Evolutionary conservation across 768 basidiomycete genomes (phyloP).

Genomic region (Psilocybe subaeruginosa): DNA sequence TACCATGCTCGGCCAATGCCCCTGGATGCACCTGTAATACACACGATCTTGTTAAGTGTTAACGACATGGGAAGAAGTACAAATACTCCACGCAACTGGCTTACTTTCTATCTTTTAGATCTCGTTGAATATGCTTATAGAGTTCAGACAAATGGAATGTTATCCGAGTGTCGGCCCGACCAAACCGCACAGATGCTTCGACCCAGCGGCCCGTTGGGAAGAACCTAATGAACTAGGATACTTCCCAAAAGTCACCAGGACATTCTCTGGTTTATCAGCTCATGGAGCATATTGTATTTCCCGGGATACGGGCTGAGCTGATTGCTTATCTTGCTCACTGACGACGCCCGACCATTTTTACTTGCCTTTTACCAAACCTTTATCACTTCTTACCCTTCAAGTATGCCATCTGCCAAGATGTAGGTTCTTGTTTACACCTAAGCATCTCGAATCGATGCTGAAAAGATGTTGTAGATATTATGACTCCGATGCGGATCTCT

Average conservation of each 20-base stretch:
- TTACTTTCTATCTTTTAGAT: slow-evolving; percentile 1
- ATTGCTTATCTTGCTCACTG: slow-evolving; percentile 1
- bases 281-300: neutral
- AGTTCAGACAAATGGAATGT: neutral
- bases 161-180: neutral
- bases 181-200: neutral
- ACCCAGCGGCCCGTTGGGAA: neutral
- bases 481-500: slow-evolving; percentile 62
- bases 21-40: slow-evolving; percentile 74
- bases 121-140: neutral
- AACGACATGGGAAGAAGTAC: slow-evolving; percentile 38
- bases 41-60: slow-evolving; percentile 59
- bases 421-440: slow-evolving; percentile 22
- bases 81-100: neutral
- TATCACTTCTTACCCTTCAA: slow-evolving; percentile 1
- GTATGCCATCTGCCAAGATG: slow-evolving; percentile 57
- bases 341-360: neutral
- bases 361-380: neutral
- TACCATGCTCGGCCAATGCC: slow-evolving; percentile 74
- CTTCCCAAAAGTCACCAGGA: slow-evolving; percentile 19
- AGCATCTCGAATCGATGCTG: neutral
- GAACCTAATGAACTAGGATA: slow-evolving; percentile 3
- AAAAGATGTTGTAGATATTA: slow-evolving; percentile 45
- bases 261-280: slow-evolving; percentile 5
- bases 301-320: neutral